These are phyloP conservation scores for Backusella mclennaniae DNA, from an alignment of 192 early-diverging fungal genomes.

Conservation along the genomic window DNA sequence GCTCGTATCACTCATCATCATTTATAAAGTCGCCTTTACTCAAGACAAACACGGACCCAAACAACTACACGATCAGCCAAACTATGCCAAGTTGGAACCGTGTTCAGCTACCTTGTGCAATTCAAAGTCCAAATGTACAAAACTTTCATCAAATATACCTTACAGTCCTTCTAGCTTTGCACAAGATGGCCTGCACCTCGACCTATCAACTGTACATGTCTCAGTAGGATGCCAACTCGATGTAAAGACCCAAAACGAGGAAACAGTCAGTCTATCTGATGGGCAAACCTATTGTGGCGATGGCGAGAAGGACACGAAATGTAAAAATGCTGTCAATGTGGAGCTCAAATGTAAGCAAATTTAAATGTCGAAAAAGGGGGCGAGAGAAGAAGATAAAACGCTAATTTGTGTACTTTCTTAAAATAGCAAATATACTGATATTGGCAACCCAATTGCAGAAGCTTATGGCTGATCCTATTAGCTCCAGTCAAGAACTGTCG, in stretches of 20 bases:
- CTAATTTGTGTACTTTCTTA: background rate
- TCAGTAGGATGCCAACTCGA: slow-evolving; percentile 7
- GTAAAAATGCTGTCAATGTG: slow-evolving; percentile 10
- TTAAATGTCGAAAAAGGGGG: background rate
- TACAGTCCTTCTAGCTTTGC: slow-evolving; percentile 11
- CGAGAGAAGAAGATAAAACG: background rate
- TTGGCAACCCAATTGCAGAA: background rate
- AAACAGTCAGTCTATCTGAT: background rate
- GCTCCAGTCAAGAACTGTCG: background rate
- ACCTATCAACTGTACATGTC: slow-evolving; percentile 23
- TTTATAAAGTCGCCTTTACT: background rate
- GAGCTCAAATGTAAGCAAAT: slow-evolving; percentile 7
- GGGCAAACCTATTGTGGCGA: background rate
- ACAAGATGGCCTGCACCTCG: slow-evolving; percentile 17
- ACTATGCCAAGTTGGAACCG: background rate
- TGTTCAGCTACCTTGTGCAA: slow-evolving; percentile 26
- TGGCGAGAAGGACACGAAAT: background rate
- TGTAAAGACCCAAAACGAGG: slow-evolving; percentile 3
- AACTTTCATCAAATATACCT: slow-evolving; percentile 8
- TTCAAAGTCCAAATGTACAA: slow-evolving; percentile 15
- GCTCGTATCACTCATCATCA: background rate
- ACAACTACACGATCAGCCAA: slow-evolving; percentile 16
- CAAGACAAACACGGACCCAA: background rate
- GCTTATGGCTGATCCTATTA: background rate
- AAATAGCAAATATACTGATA: slow-evolving; percentile 2